phyloP scores from a whole-genome alignment of 202 grass and related monocot genomes.

The Zoysia matrella region DNA sequence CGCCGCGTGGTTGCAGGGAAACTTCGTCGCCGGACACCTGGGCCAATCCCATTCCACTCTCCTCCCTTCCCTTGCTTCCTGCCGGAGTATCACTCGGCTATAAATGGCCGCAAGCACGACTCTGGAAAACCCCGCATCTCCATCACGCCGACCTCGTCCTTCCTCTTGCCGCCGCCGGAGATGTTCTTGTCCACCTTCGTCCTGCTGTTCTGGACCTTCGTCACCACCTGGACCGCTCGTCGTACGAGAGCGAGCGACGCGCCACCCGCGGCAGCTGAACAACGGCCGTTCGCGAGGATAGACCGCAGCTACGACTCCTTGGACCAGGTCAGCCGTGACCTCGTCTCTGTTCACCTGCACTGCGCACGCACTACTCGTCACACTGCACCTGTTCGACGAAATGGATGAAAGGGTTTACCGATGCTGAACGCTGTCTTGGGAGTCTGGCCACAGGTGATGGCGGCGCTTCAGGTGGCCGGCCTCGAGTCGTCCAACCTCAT shows the following conservation, averaged over 20 bases:
- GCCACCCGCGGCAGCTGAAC: no score
- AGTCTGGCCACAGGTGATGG: constrained; percentile 36
- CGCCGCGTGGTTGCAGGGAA: no score
- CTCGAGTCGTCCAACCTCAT: constrained; percentile 73
- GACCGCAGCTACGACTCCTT: constrained; percentile 11
- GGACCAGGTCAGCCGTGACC: constrained; percentile 14
- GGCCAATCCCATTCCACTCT: no score
- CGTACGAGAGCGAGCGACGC: not conserved
- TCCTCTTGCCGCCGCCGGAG: no score
- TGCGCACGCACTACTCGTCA: not conserved
- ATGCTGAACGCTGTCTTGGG: not conserved
- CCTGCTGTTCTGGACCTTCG: constrained; percentile 20
- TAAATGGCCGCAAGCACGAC: no score
- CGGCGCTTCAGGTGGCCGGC: constrained; percentile 31
- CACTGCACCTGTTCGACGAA: no score
- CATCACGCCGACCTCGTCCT: no score
- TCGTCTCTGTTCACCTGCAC: not conserved
- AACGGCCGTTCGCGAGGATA: not conserved
- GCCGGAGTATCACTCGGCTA: no score
- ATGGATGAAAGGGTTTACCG: no score
- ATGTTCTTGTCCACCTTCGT: constrained; percentile 39
- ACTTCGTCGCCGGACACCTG: no score
- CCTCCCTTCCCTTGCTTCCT: no score
- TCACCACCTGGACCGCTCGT: constrained; percentile 1
- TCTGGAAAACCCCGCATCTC: no score